Base-by-base conservation (phyloP, 345 rosid species). In the Citrus reticulata region DNA sequence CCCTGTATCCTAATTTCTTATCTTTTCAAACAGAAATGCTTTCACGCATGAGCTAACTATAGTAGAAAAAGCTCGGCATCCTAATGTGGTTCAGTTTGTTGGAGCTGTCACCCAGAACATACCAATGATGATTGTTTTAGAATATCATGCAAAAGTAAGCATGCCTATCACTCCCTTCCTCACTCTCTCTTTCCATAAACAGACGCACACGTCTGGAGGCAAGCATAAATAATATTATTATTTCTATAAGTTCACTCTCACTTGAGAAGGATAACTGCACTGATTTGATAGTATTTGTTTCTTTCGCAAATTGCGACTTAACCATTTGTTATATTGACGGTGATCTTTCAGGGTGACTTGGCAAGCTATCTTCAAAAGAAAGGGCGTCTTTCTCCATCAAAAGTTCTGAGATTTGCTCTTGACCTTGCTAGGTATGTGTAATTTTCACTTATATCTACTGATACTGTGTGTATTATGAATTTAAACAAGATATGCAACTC, bases 31-130 rank as follows among this genome's bases (percentile, higher is more conserved):
- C 90, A 96, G 99, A 88, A 87, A 85, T 69, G 93, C 93, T 73
- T 96, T 96, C 87, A 91, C 88, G 73, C 76, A 90, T 72, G 99
- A 96, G 88, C 88, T 96, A 29, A 92, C 95, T 62, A 74, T 92
- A 75, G 81, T 96, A 75, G 98, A 93, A 79, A 94, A 89, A 83
- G 98, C 90, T 63, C 86, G 99, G 68, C 99, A 96, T 91, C 99
- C 99, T 30, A 96, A 96, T 86, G 90, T 96, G 72, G 91, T 96
- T 81, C 99, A 96, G 76, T 96, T 96, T 86, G 98, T 96, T 78
- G 99, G 99, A 85, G 98, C 99, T 65, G 99, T 96, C 54, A 96
- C 99, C 69, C 99, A 96, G 83, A 94, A 96, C 76, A 68, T 90
- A 74, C 99, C 99, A 0, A 91, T 96, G 99, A 96, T 96, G 99